These are phyloP conservation scores for Pythium periplocum DNA, from an alignment of 352 stramenopile genomes.

Conservation along the genomic window DNA sequence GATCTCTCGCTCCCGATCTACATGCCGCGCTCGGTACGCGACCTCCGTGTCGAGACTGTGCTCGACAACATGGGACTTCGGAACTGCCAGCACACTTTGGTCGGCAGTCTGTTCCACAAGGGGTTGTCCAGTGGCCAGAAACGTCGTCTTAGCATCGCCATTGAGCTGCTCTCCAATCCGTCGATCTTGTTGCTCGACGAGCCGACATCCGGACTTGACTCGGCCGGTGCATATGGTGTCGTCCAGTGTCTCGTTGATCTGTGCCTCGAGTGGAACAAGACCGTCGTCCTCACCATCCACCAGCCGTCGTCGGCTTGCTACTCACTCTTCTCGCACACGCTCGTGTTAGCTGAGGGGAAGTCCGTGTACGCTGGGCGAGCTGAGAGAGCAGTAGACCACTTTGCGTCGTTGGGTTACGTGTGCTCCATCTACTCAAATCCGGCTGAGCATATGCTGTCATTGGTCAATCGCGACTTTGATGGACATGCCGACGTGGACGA, in stretches of 20 bases:
- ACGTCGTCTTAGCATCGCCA: slow-evolving; percentile 59
- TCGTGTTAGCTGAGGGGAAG: slow-evolving; percentile 55
- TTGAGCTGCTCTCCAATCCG: slow-evolving; percentile 68
- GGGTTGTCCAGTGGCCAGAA: slow-evolving; percentile 74
- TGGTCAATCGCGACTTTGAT: slow-evolving; percentile 31
- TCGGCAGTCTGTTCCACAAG: slow-evolving; percentile 67
- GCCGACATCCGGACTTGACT: slow-evolving; percentile 49
- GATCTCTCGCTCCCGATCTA: slow-evolving; percentile 33
- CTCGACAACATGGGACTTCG: slow-evolving; percentile 44
- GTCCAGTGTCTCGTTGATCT: slow-evolving; percentile 34
- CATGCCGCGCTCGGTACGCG: slow-evolving; percentile 18
- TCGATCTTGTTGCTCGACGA: slow-evolving; percentile 76
- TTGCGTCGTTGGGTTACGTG: slow-evolving; percentile 17
- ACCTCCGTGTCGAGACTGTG: slow-evolving; percentile 26
- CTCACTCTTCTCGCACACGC: slow-evolving; percentile 43
- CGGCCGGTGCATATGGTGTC: slow-evolving; percentile 27
- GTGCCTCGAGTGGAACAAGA: slow-evolving; percentile 44
- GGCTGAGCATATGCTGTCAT: slow-evolving; percentile 21
- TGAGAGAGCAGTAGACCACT: slow-evolving; percentile 7
- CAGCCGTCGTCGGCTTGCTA: slow-evolving; percentile 50
- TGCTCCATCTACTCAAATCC: slow-evolving; percentile 25
- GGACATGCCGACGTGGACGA: slow-evolving; percentile 9
- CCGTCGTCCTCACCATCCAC: slow-evolving; percentile 54
- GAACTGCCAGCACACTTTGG: slow-evolving; percentile 39
- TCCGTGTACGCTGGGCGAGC: slow-evolving; percentile 73